phyloP scores from a whole-genome alignment of 2,329 filamentous ascomycete species.

The Stachybotrys chartarum region DNA sequence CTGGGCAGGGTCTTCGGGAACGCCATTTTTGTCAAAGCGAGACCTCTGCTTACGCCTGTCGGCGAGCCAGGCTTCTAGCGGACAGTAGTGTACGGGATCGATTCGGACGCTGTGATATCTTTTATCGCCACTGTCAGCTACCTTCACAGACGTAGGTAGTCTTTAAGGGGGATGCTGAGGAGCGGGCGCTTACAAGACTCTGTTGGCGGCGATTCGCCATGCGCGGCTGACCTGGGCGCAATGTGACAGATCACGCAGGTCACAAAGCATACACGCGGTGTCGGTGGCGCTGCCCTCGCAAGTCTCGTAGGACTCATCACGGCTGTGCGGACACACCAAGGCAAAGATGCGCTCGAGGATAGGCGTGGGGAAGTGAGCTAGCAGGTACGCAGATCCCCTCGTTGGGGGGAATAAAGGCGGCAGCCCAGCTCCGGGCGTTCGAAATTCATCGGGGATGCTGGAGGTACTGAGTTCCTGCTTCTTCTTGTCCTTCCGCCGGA shows the following conservation, averaged over 20 bases:
- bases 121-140: background rate
- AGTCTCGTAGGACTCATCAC: slow-evolving; percentile 70
- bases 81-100: slow-evolving; percentile 91
- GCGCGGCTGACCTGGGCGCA: slow-evolving; percentile 66
- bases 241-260: slow-evolving; percentile 79
- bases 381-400: slow-evolving; percentile 30
- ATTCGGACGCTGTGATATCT: slow-evolving; percentile 89
- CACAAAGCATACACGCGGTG: slow-evolving; percentile 87
- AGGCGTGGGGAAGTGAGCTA: slow-evolving; percentile 54
- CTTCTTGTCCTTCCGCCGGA: slow-evolving; percentile 31
- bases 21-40: slow-evolving; percentile 67
- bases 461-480: slow-evolving; percentile 16
- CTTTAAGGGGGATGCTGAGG: background rate
- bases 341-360: slow-evolving; percentile 72
- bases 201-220: slow-evolving; percentile 54
- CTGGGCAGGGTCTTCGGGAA: slow-evolving; percentile 72
- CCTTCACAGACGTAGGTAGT: background rate
- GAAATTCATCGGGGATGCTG: slow-evolving; percentile 20
- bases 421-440: slow-evolving; percentile 15
- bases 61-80: slow-evolving; percentile 72
- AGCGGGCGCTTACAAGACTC: slow-evolving; percentile 50
- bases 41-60: slow-evolving; percentile 70
- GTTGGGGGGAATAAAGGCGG: slow-evolving; percentile 28
- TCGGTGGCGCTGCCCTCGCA: slow-evolving; percentile 75
- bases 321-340: slow-evolving; percentile 75